A percentile compares a stretch with the other conserved stretches of the same genome.
Evolutionary conservation across 2,329 filamentous ascomycete genomes (phyloP).

Genomic region (Talaromyces marneffei): DNA sequence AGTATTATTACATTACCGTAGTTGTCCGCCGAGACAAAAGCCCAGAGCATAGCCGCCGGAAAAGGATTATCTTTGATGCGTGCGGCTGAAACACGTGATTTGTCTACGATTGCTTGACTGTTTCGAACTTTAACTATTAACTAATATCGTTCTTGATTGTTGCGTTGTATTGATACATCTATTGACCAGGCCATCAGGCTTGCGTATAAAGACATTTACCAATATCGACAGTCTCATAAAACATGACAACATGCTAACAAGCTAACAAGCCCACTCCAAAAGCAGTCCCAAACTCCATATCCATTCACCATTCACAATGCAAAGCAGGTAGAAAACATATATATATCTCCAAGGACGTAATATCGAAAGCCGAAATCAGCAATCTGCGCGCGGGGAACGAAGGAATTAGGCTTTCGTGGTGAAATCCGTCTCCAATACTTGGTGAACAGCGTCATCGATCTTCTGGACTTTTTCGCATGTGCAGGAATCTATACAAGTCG

Average conservation of each 20-base stretch:
- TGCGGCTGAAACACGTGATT: constrained; percentile 9
- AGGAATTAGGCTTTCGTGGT: constrained; percentile 33
- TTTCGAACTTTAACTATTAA: not conserved
- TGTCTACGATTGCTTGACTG: not conserved
- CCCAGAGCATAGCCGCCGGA: not conserved
- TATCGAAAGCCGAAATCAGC: not conserved
- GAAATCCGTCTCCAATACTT: constrained; percentile 71
- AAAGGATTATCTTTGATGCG: constrained; percentile 3
- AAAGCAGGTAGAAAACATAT: not conserved
- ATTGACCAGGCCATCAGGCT: not conserved
- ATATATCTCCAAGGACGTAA: not conserved
- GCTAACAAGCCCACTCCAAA: not conserved
- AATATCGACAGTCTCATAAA: not conserved
- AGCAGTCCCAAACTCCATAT: not conserved
- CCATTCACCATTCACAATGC: not conserved
- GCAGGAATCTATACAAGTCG: constrained; percentile 52
- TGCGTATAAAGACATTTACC: not conserved
- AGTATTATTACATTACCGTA: too few relatives aligned
- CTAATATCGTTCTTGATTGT: not conserved
- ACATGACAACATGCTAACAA: not conserved
- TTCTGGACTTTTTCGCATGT: constrained; percentile 73
- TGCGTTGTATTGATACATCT: not conserved
- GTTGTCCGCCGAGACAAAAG: not conserved
- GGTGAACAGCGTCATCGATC: constrained; percentile 43
- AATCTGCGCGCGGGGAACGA: too few relatives aligned